Evolutionary conservation across 1,284 basidiomycete species (phyloP), one percentile per base, ranked within the genome.

Genomic region (Ustilago shanxiensis): DNA sequence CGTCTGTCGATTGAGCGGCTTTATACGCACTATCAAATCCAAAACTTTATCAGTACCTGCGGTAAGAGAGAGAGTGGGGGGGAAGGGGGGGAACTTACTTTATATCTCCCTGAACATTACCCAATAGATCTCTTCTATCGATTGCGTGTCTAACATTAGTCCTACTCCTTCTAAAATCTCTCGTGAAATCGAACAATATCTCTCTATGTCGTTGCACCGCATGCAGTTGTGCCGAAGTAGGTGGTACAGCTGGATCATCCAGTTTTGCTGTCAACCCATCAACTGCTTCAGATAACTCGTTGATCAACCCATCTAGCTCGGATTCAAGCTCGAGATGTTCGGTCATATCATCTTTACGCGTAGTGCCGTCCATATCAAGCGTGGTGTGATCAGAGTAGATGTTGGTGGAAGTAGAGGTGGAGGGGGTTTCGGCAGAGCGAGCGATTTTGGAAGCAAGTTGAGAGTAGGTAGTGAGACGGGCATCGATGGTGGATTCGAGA

Each of bases 71-170:
- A 11, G 31, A 33, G 31, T 6, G 11, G 31, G 11, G 31, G 31
- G 31, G 31, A 11, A 6, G 5, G 31, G 18, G 66, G 16, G 26
- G 24, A 4, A 88, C 91, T 64, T 77, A 95, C 94, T 94, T 92
- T 77, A 98, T 98, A 81, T 99, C 96, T 79, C 95, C 95, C 70
- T 95, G 90, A 2, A 98, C 95, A n/a, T 93, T 93, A 29, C 90
- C 92, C 22, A 99, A 88, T 18, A 99, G 88, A 85, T 94, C 95
- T 1, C 92, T 92, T 82, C 95, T 90, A 83, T 95, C 93, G 52
- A 96, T 87, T 0, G 94, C 93, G 67, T 91, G 89, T 79, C 93
- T 90, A n/a, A 95, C 58, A 20, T 81, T 81, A 2, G 76, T 80
- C 35, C 61, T 72, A 16, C 76, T 71, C 28, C 82, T 60, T 6